These are phyloP conservation scores for Cystobasidium pallidum DNA, from an alignment of 1,284 basidiomycete species.

Conservation along the genomic window DNA sequence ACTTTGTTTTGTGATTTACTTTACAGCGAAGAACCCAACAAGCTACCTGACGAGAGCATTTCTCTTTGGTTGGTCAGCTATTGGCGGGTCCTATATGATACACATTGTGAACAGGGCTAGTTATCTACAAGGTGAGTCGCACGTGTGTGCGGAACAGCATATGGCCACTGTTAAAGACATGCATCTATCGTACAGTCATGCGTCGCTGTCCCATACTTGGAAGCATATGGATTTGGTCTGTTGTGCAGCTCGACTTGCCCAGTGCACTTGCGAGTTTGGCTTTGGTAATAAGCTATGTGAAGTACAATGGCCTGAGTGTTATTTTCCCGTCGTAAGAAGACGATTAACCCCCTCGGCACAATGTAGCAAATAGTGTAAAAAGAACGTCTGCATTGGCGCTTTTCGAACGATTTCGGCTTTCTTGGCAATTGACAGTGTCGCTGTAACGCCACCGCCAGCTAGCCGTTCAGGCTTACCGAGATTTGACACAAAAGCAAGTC, in stretches of 20 bases:
- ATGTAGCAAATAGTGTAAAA: neutral
- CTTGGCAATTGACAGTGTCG: no score
- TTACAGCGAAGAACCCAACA: slow-evolving; percentile 44
- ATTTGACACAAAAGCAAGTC: no score
- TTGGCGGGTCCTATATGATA: slow-evolving; percentile 47
- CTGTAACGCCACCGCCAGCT: no score
- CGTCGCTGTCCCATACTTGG: slow-evolving; percentile 56
- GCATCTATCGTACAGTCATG: slow-evolving; percentile 46
- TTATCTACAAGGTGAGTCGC: slow-evolving; percentile 48
- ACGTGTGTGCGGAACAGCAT: no score
- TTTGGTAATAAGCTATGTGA: slow-evolving; percentile 50
- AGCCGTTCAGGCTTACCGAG: no score
- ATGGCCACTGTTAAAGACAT: no score
- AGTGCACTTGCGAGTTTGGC: slow-evolving; percentile 53
- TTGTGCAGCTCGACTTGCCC: slow-evolving; percentile 55
- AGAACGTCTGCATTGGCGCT: no score
- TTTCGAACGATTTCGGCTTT: no score
- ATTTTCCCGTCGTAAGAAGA: slow-evolving; percentile 32
- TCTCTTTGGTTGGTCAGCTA: slow-evolving; percentile 45
- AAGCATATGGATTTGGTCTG: slow-evolving; percentile 56
- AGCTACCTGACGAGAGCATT: slow-evolving; percentile 38
- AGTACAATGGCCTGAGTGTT: slow-evolving; percentile 47
- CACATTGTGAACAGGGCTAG: slow-evolving; percentile 49
- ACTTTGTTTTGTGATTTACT: slow-evolving; percentile 44
- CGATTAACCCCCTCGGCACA: neutral